Evolutionary conservation across 768 basidiomycete species (phyloP).

Genomic region (Auricularia sp.): DNA sequence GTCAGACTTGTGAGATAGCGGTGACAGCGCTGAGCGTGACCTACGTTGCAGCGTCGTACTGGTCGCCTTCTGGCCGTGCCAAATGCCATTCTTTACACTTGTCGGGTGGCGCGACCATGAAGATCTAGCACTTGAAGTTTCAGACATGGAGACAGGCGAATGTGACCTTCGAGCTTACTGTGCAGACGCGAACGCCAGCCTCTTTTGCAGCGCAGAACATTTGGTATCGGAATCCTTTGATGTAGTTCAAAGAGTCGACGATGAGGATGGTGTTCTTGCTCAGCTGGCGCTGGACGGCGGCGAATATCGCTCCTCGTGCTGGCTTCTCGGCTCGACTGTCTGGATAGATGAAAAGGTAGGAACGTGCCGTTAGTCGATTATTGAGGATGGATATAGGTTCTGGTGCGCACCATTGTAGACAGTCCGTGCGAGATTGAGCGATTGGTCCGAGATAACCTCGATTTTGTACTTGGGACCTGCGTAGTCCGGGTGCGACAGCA

Average conservation of each 20-base stretch:
- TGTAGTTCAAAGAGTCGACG: constrained; percentile 89
- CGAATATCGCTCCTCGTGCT: constrained; percentile 73
- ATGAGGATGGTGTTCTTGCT: constrained; percentile 69
- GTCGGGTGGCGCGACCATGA: constrained; percentile 64
- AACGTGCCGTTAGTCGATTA: not conserved
- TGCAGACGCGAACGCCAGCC: constrained; percentile 72
- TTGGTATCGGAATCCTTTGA: constrained; percentile 97
- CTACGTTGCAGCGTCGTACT: constrained; percentile 68
- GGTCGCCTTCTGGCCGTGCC: constrained; percentile 32
- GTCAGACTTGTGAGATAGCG: constrained; percentile 2
- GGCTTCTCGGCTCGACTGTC: constrained; percentile 80
- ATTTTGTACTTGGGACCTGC: constrained; percentile 38
- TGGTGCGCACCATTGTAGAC: constrained; percentile 60
- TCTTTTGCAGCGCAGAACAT: constrained; percentile 94
- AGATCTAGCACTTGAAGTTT: constrained; percentile 40
- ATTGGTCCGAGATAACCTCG: constrained; percentile 61
- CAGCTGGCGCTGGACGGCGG: constrained; percentile 69
- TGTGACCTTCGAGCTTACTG: constrained; percentile 40
- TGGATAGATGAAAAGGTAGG: constrained; percentile 18
- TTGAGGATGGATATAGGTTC: not conserved
- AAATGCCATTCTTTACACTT: constrained; percentile 71
- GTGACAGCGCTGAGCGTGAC: constrained; percentile 13
- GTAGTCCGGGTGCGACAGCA: constrained; percentile 40
- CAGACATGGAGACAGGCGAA: constrained; percentile 2
- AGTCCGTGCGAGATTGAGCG: constrained; percentile 48